phyloP scores from a whole-genome alignment of 495 filamentous ascomycete genomes.

The Talaromyces nanjingensis region DNA sequence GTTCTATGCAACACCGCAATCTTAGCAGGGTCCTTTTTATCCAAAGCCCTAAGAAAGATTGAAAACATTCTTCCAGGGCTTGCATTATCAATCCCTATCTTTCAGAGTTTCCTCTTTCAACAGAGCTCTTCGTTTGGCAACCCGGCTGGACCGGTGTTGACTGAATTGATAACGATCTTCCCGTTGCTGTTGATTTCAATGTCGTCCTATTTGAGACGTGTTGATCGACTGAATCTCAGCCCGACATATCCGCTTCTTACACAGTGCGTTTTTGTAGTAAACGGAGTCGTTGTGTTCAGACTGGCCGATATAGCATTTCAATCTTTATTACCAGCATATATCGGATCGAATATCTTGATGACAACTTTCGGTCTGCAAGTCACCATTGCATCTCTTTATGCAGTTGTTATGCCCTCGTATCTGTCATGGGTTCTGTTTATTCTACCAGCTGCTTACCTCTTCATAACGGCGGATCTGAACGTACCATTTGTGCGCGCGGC shows the following conservation, averaged over 20 bases:
- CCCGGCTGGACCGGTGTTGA: slow-evolving; percentile 63
- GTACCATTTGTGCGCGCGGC: slow-evolving; percentile 45
- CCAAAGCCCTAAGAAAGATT: slow-evolving; percentile 19
- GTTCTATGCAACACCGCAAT: slow-evolving; percentile 56
- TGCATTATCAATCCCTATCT: slow-evolving; percentile 63
- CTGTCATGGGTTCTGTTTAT: slow-evolving; percentile 46
- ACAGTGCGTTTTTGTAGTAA: slow-evolving; percentile 53
- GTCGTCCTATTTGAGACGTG: slow-evolving; percentile 53
- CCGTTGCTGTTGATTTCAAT: slow-evolving; percentile 65
- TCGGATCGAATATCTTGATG: slow-evolving; percentile 57
- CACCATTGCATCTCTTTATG: slow-evolving; percentile 54
- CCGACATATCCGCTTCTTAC: slow-evolving; percentile 44
- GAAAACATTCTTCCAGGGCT: slow-evolving; percentile 53
- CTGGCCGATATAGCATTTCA: slow-evolving; percentile 42
- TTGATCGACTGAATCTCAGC: slow-evolving; percentile 54
- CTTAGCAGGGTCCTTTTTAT: slow-evolving; percentile 54
- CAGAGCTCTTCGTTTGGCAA: slow-evolving; percentile 59
- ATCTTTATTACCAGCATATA: slow-evolving; percentile 19
- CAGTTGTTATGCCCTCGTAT: slow-evolving; percentile 59
- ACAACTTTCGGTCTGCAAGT: slow-evolving; percentile 67
- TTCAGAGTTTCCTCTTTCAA: slow-evolving; percentile 61
- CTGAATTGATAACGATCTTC: slow-evolving; percentile 62
- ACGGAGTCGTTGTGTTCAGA: slow-evolving; percentile 53
- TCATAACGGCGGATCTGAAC: slow-evolving; percentile 64
- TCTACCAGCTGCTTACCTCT: slow-evolving; percentile 65